phyloP scores from a whole-genome alignment of 140 eudicot genomes.

The Senecio squalidus region DNA sequence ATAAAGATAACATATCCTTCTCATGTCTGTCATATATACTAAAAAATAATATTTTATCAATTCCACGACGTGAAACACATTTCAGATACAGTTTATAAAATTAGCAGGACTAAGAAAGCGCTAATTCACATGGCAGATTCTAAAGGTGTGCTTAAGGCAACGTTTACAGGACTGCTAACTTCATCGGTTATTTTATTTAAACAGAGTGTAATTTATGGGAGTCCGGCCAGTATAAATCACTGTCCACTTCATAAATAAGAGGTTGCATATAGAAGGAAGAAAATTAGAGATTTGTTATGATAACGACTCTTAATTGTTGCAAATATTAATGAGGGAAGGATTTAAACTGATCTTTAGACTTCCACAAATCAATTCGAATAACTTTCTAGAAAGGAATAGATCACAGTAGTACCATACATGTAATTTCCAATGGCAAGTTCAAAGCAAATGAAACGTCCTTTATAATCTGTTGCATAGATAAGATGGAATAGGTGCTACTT shows the following conservation, averaged over 20 bases:
- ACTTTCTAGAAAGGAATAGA: conserved; percentile 8
- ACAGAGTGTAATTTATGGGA: conserved; percentile 1
- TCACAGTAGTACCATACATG: conserved; percentile 1
- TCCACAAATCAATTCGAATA: conserved; percentile 3
- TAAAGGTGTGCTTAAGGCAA: background rate
- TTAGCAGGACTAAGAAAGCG: background rate
- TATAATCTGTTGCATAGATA: background rate
- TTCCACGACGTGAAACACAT: conserved; percentile 3
- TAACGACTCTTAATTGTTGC: background rate
- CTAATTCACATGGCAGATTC: conserved; percentile 6
- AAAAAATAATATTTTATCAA: background rate
- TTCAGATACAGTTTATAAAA: conserved; percentile 1
- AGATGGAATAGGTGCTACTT: conserved; percentile 5
- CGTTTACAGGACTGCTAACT: background rate
- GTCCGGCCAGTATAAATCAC: conserved; percentile 5
- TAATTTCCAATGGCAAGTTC: conserved; percentile 6
- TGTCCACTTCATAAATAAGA: background rate
- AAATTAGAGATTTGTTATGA: background rate
- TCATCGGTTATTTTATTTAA: background rate
- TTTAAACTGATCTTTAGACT: conserved; percentile 4
- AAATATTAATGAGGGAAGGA: conserved; percentile 6
- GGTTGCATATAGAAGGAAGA: background rate
- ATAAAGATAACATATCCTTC: background rate
- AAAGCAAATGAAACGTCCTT: conserved; percentile 3
- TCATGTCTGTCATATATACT: background rate